Evolutionary conservation across 164 flowering plant species (phyloP), one percentile per base, ranked within the genome.

Genomic region (Piper longum): DNA sequence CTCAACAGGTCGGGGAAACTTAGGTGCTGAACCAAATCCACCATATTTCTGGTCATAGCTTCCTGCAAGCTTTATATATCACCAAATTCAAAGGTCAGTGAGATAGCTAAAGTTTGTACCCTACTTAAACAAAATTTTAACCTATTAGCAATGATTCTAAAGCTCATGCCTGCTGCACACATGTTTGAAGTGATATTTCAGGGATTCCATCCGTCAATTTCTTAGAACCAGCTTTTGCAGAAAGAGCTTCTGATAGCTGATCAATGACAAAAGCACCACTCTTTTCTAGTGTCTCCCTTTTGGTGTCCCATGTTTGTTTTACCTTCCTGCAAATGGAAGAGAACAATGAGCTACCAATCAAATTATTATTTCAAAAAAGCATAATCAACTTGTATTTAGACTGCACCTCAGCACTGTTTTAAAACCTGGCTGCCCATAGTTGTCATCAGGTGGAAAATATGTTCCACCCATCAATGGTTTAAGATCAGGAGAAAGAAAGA

Each of bases 391-490:
- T 5, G 40, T 4, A 13, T 36, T 9, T 14, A 48, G 4, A 55
- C 41, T 62, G 71, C 62, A 89, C 98, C 92, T 81, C 41, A 92
- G 87, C 9, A 92, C 65, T 55, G 96, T 92, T 79, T 83, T 92
- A 71, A 92, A 89, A 54, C 98, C 96, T 0, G 93, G 93, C 61
- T 93, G 77, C 56, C 98, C 96, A 78, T 81, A 85, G 41, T 87
- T 86, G 69, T 92, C 98, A 60, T 89, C 87, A 5, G 96, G 96
- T 36, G 96, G 96, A 65, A 87, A 92, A 72, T 92, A 92, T 54
- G 98, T 92, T 69, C 96, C 98, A 59, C 98, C 98, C 96, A 92
- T 88, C 69, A 92, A 69, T 42, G 98, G 98, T 75, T 86, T 89
- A 73, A 92, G 70, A 77, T 88, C 93, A 66, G 98, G 98, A 60